Base-by-base conservation (phyloP, 257 asterid genomes). In the Voacanga thouarsii region DNA sequence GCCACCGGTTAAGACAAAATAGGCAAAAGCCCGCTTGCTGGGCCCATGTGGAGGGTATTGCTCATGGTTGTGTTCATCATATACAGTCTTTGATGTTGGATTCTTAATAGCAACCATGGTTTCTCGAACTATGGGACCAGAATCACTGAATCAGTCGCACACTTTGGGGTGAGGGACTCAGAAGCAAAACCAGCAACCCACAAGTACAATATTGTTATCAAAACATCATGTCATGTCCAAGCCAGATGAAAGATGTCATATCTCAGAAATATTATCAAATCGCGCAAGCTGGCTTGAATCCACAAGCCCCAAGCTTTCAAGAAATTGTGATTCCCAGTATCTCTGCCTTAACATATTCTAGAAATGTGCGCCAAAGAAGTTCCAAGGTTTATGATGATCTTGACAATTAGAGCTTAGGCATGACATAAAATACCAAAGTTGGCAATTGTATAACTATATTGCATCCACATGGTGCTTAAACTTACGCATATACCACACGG, bases 1-100 rank as follows among this genome's bases (percentile, higher is more conserved):
- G 75, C 97, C 97, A 45, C 97, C 97, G 0, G 93, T 90, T 81
- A 92, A 75, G 72, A 90, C 91, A 5, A 91, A 91, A 88, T 91
- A 91, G 0, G 95, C 93, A 72, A 91, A 91, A 23, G 97, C 97
- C 43, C 92, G 88, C 71, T 91, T 91, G 92, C 92, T 88, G 8
- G 95, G 97, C 76, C 87, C 93, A 41, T 95, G 95, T 0, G 91
- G 88, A 7, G 93, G 93, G 68, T 87, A 92, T 19, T 92, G 92
- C 86, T 90, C 96, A 24, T 92, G 96, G 83, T 92, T 92, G 89
- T 78, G 83, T 50, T 89, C 91, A 61, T 92, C 97, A 56, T 92
- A 92, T n/a, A 82, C 83, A 53, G 90, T 90, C 81, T 89, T 92
- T 8, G 93, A 43, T 75, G 76, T 85, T 39, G 97, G 97, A 72